A percentile compares a stretch with the other conserved stretches of the same genome.
Evolutionary conservation across 768 basidiomycete genomes (phyloP).

Genomic region (Amanita jacksonii): DNA sequence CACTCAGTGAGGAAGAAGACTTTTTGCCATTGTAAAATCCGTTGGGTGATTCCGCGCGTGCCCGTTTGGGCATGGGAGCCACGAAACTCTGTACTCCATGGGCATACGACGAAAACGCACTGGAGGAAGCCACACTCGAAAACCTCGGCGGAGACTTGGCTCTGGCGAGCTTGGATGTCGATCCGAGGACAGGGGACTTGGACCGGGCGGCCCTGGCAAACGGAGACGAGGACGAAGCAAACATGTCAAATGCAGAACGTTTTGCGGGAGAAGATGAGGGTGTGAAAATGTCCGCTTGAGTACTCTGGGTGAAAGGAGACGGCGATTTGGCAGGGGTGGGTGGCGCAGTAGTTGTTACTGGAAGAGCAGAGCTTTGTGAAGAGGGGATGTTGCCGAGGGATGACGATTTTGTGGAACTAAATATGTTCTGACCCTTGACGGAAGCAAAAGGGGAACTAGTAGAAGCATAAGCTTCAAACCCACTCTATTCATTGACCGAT

Average conservation of each 20-base stretch:
- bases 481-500: too few relatives aligned
- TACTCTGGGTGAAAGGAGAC: not conserved
- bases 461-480: constrained; percentile 77
- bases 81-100: constrained; percentile 41
- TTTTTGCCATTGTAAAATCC: constrained; percentile 30
- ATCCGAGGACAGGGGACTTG: constrained; percentile 45
- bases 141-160: constrained; percentile 52
- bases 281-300: constrained; percentile 6
- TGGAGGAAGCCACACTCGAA: constrained; percentile 30
- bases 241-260: constrained; percentile 27
- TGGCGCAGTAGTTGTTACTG: constrained; percentile 9
- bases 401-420: constrained; percentile 29
- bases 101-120: constrained; percentile 56
- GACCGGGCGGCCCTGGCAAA: constrained; percentile 27
- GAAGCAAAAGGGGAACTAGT: constrained; percentile 63
- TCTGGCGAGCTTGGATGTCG: constrained; percentile 29
- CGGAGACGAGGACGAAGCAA: constrained; percentile 21
- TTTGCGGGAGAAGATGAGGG: constrained; percentile 19
- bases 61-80: constrained; percentile 1
- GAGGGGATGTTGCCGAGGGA: constrained; percentile 20
- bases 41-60: constrained; percentile 4
- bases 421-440: constrained; percentile 59
- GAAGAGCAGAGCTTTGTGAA: constrained; percentile 16
- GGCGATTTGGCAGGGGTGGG: not conserved
- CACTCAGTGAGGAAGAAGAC: constrained; percentile 14